Percentiles rank a stretch among this genome's conserved stretches.
phyloP scores from a whole-genome alignment of 352 stramenopile genomes.

The Globisporangium spinosum region DNA sequence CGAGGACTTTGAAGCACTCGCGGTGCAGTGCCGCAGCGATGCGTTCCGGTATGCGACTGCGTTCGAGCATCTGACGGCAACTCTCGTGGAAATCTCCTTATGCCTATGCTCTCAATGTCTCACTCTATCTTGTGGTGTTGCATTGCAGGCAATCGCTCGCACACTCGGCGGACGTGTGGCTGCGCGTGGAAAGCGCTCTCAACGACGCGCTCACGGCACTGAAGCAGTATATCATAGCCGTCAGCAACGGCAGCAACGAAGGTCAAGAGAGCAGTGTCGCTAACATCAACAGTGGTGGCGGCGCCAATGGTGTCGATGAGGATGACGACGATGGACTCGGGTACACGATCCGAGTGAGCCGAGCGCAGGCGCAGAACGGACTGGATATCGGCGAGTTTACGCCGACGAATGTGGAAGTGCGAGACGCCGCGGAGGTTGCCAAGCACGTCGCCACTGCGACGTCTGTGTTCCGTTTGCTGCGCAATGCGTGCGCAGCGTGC shows the following conservation, averaged over 20 bases:
- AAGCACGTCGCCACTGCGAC: conserved; percentile 25
- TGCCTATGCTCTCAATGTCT: background rate
- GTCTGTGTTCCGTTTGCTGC: conserved; percentile 62
- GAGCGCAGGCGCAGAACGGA: conserved; percentile 20
- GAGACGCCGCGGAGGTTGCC: conserved; percentile 10
- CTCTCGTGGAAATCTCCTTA: too few species aligned
- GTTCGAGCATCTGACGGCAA: too few species aligned
- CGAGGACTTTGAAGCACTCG: conserved; percentile 57
- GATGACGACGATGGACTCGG: conserved; percentile 56
- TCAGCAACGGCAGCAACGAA: conserved; percentile 5
- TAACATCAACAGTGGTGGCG: background rate
- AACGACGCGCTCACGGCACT: conserved; percentile 15
- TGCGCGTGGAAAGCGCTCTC: conserved; percentile 17
- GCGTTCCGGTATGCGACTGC: conserved; percentile 42
- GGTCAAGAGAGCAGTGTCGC: background rate
- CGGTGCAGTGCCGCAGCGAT: conserved; percentile 41
- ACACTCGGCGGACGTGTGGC: conserved; percentile 24
- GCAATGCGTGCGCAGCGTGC: conserved; percentile 58
- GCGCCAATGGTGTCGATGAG: background rate
- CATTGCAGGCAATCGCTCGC: conserved; percentile 18
- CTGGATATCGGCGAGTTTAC: conserved; percentile 28
- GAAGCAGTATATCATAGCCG: conserved; percentile 14
- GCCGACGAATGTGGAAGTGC: conserved; percentile 28
- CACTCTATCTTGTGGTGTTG: background rate
- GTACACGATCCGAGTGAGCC: conserved; percentile 60